Base-by-base conservation (phyloP, 1,139 yeast species). In the Candida tropicalis region DNA sequence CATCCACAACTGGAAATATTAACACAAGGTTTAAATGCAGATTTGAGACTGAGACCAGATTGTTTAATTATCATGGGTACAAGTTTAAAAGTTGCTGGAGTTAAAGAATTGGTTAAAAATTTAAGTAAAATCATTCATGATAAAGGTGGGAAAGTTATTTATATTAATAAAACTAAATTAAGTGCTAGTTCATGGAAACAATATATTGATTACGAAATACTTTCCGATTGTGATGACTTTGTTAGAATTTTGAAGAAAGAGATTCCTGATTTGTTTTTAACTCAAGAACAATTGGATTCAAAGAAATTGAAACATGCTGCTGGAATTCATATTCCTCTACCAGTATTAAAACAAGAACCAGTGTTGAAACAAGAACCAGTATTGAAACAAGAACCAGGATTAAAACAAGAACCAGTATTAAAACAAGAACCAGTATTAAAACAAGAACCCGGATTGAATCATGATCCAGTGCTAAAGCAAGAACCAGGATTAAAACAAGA, bases 151-250 rank as follows among this genome's bases (percentile, higher is more conserved):
- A 68, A 73, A 38, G 89, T 84, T 3, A 62, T 87, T 2, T 76
- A 83, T 47, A 72, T 86, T 39, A 87, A 87, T 63, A 77, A 77
- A 48, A 78, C 75, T 42, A 79, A 67, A 35, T 60, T 71, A 29
- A 65, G 71, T 26, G 68, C 65, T 42, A 68, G 70, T 48, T 36
- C 39, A 3, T 86, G 93, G 91, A 72, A 73, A 10, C 73, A 63
- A 28, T 66, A 67, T 41, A 74, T 86, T 37, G 93, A 86, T 57
- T 87, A 81, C 56, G 93, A 91, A 68, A 74, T 91, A 5, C 66
- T 81, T 43, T 69, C 84, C 40, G 97, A 89, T 59, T 87, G 97
- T 59, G 98, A 91, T 61, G 75, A 74, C 29, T 91, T 95, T 81
- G 84, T 90, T 16, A 63, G 66, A 16, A 66, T 73, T 25, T 64